phyloP scores from a whole-genome alignment of 805 yeast genomes.

The Lipomyces yamadae region DNA sequence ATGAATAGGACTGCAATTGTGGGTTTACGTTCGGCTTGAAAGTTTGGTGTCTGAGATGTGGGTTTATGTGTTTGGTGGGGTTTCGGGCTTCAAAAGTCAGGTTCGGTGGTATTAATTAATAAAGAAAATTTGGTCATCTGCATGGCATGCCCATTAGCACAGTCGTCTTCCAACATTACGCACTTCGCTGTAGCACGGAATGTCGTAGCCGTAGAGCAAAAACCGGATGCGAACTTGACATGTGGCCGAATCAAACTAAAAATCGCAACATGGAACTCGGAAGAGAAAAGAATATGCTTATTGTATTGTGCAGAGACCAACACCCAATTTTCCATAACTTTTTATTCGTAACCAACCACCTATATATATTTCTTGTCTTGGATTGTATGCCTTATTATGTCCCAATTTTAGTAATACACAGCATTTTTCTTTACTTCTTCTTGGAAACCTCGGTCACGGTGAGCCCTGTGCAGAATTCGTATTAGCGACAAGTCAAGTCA shows the following conservation, averaged over 20 bases:
- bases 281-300: slow-evolving; percentile 7
- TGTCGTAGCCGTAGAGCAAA: too few relatives aligned
- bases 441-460: slow-evolving; percentile 33
- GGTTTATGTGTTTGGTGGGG: too few relatives aligned
- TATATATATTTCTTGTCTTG: not conserved
- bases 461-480: slow-evolving; percentile 25
- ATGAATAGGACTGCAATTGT: not conserved
- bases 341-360: not conserved
- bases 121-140: too few relatives aligned
- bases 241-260: too few relatives aligned
- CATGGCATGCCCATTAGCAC: too few relatives aligned
- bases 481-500: not conserved
- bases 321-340: slow-evolving; percentile 17
- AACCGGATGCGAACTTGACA: too few relatives aligned
- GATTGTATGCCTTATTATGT: slow-evolving; percentile 1
- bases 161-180: too few relatives aligned
- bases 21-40: too few relatives aligned
- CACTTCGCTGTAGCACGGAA: too few relatives aligned
- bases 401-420: not conserved
- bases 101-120: too few relatives aligned
- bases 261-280: not conserved
- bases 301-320: not conserved
- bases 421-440: slow-evolving; percentile 13
- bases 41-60: too few relatives aligned
- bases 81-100: too few relatives aligned